Evolutionary conservation across 768 basidiomycete genomes (phyloP), one percentile per base, ranked within the genome.

Genomic region (Podaxis pistillaris): DNA sequence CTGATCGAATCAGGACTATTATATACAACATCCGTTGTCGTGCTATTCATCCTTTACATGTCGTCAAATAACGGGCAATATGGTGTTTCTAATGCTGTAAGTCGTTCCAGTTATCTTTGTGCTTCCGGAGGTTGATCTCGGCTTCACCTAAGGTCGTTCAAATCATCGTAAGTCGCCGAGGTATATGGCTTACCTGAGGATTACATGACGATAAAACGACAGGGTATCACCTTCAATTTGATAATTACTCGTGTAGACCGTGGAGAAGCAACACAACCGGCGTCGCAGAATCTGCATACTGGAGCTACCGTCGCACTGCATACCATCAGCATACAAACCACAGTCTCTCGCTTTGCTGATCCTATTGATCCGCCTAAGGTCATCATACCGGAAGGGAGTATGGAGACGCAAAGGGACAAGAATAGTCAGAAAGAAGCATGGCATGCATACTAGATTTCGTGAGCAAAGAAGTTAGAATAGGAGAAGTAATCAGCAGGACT

Each of bases 1-100:
- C 64, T 80, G 55, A 72, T 79, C 40, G 78, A 79, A 65, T 79
- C 77, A 9, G 79, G 77, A 2, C 58, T 78, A 9, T 68, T 80
- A 54, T 78, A 80, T 55, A 78, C 78, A 4, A 36, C 68, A 11
- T 72, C 75, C 0, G 73, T 78, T 58, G 63, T 73, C 9, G 69
- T 77, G 40, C 67, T 78, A n/a, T 77, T 78, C 55, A 71, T 65
- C 8, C 66, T 75, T 6, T 77, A 78, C 60, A 68, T 78, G 60
- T 68, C 72, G 2, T 74, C 73, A 22, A 78, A 73, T 56, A 78
- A 79, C 57, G 79, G 68, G 0, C 71, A 75, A 51, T 74, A 76
- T 57, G 74, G 74, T 4, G 74, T 77, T 5, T 79, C 77, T 2
- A 70, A 79, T 60, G 72, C 76, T 41, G 77, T 79, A 66, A 54